Percentiles rank a stretch among this genome's conserved stretches.
Conservation (phyloP, 1,139 yeast species). For the Lodderomyces margitis region DNA sequence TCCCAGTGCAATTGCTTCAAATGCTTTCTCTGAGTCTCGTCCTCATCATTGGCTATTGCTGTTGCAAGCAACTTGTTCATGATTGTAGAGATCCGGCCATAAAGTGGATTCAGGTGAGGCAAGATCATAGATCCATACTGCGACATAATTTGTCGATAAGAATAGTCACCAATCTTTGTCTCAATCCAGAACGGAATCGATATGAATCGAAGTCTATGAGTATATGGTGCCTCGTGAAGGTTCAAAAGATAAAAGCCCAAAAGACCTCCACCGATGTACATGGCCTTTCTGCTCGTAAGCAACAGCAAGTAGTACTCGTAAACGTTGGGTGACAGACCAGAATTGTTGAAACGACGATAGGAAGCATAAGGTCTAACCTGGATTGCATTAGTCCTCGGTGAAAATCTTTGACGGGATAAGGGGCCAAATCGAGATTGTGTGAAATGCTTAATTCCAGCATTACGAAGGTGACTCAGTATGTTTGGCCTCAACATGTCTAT, state of each 20-base stretch:
- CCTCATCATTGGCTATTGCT: constrained; percentile 36
- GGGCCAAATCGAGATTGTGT: not conserved
- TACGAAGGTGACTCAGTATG: not conserved
- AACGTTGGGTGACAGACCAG: constrained; percentile 1
- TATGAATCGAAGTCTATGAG: constrained; percentile 70
- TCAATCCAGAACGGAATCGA: constrained; percentile 74
- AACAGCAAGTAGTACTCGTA: constrained; percentile 12
- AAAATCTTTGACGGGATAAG: too few relatives aligned
- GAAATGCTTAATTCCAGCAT: not conserved
- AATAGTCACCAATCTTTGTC: constrained; percentile 59
- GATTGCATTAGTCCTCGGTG: not conserved
- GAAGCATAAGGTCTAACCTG: constrained; percentile 17
- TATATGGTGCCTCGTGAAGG: constrained; percentile 79
- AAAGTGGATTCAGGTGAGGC: constrained; percentile 54
- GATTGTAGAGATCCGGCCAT: constrained; percentile 53
- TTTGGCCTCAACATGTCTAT: not conserved
- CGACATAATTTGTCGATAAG: constrained; percentile 58
- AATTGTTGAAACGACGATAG: constrained; percentile 23
- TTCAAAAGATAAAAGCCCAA: constrained; percentile 57
- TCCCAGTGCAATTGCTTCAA: constrained; percentile 62
- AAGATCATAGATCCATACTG: constrained; percentile 48
- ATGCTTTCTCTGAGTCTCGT: constrained; percentile 27
- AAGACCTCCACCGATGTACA: constrained; percentile 22
- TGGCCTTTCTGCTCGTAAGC: constrained; percentile 18
- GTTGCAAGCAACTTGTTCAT: constrained; percentile 66